Evolutionary conservation across 2,329 filamentous ascomycete species (phyloP).

Genomic region (Beauveria pseudobassiana): DNA sequence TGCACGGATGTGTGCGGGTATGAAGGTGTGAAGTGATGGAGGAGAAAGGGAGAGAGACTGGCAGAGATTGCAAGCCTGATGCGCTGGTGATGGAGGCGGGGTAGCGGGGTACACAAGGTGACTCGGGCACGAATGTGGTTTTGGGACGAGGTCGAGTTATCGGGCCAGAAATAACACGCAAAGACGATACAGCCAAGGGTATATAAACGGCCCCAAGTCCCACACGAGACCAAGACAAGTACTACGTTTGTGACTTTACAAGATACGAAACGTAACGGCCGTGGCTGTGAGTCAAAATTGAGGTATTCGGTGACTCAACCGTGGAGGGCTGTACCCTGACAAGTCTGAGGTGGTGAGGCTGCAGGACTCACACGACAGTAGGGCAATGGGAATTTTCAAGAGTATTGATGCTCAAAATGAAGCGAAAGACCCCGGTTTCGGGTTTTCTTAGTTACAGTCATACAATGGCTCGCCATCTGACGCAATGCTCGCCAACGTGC

Average conservation of each 20-base stretch:
- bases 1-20: conserved; percentile 10
- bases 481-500: neutral
- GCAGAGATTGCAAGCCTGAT: conserved; percentile 6
- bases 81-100: conserved; percentile 11
- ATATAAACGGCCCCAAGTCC: neutral
- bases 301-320: conserved; percentile 3
- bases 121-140: conserved; percentile 6
- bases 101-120: conserved; percentile 9
- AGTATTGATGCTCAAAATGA: too few species aligned
- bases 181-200: neutral
- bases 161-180: neutral
- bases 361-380: neutral
- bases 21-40: neutral
- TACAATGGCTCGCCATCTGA: neutral
- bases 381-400: too few species aligned
- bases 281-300: conserved; percentile 1
- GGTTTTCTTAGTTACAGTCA: too few species aligned
- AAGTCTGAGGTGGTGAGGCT: neutral
- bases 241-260: too few species aligned
- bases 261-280: neutral
- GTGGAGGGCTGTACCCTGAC: neutral
- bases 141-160: neutral
- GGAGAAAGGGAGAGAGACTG: neutral
- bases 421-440: too few species aligned
- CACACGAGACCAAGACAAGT: too few species aligned